phyloP scores from a whole-genome alignment of 2,329 filamentous ascomycete species.

The Aphanoascus verrucosus region DNA sequence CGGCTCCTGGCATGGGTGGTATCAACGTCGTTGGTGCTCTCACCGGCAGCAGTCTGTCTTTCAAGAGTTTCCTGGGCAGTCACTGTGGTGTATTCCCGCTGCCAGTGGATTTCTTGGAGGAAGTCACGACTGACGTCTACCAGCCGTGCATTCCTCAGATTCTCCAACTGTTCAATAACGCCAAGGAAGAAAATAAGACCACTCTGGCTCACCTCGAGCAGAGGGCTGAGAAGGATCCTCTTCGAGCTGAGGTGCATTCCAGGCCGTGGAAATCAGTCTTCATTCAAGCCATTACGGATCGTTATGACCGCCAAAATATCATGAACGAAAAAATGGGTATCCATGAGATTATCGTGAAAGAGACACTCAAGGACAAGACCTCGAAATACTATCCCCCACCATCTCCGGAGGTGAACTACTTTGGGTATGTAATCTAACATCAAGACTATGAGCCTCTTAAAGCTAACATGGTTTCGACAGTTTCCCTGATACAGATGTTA shows the following conservation, averaged over 20 bases:
- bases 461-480: conserved; percentile 15
- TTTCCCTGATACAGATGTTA: conserved; percentile 32
- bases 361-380: conserved; percentile 20
- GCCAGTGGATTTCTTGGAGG: conserved; percentile 24
- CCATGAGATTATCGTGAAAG: conserved; percentile 22
- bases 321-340: conserved; percentile 31
- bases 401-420: conserved; percentile 33
- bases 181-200: conserved; percentile 9
- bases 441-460: not conserved
- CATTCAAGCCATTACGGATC: conserved; percentile 25
- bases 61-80: conserved; percentile 26
- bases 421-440: conserved; percentile 26
- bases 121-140: conserved; percentile 22
- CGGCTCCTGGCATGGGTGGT: conserved; percentile 23
- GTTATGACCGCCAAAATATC: conserved; percentile 22
- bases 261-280: conserved; percentile 26
- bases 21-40: conserved; percentile 24
- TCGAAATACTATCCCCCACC: conserved; percentile 27
- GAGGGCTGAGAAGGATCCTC: not conserved
- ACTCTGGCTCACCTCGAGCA: not conserved
- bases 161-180: conserved; percentile 23
- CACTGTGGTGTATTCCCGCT: conserved; percentile 25
- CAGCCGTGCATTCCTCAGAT: conserved; percentile 28
- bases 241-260: conserved; percentile 15
- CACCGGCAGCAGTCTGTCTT: conserved; percentile 25